Conservation (phyloP, 1,139 yeast species). For the Hansenula lynferdii region DNA sequence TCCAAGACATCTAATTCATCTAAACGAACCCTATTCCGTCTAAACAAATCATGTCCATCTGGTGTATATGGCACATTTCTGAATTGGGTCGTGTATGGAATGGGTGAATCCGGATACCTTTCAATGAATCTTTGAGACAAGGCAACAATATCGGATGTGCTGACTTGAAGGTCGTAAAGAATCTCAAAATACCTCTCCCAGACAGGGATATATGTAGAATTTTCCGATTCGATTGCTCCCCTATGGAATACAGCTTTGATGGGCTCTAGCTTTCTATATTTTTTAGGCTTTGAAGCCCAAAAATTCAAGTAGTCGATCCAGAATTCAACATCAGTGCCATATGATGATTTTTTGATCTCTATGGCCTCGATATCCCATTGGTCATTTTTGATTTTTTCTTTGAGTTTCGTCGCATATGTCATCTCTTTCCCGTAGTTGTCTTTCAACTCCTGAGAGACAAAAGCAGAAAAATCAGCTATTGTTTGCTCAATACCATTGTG, state of each 20-base stretch:
- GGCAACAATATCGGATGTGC: not conserved
- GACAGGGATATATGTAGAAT: not conserved
- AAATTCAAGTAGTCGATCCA: constrained; percentile 33
- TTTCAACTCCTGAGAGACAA: constrained; percentile 27
- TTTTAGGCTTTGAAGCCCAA: constrained; percentile 8
- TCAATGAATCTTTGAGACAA: constrained; percentile 3
- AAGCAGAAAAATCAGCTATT: constrained; percentile 32
- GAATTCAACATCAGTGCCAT: constrained; percentile 17
- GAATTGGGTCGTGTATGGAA: constrained; percentile 7
- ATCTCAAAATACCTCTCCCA: constrained; percentile 10
- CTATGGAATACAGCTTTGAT: constrained; percentile 8
- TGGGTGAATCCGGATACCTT: constrained; percentile 2
- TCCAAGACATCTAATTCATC: not conserved
- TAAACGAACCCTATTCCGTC: not conserved
- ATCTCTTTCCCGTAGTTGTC: constrained; percentile 30
- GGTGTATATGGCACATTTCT: not conserved
- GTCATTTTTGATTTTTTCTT: constrained; percentile 25
- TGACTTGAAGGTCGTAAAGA: constrained; percentile 3
- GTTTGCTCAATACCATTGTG: constrained; percentile 34
- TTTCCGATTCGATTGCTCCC: constrained; percentile 4
- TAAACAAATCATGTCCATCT: not conserved
- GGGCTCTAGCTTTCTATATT: constrained; percentile 3
- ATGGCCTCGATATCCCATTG: constrained; percentile 21
- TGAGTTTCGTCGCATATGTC: constrained; percentile 29
- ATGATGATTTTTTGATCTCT: constrained; percentile 26